A percentile compares a stretch with the other conserved stretches of the same genome.
These are phyloP conservation scores for Brachypodium distachyon DNA, from an alignment of 202 grass and related monocot genomes.

Conservation along the genomic window DNA sequence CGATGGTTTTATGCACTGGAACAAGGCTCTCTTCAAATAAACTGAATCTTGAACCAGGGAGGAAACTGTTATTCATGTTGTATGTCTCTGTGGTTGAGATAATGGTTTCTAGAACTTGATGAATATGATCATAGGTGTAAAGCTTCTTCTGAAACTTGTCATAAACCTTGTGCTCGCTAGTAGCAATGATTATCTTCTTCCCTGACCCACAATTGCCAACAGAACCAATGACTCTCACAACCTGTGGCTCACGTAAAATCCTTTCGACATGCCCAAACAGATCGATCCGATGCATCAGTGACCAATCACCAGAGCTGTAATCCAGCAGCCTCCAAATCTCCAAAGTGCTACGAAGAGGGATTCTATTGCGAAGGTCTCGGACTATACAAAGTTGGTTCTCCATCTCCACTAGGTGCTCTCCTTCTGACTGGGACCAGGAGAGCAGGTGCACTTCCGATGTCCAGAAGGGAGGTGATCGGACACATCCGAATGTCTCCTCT, in stretches of 20 bases:
- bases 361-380: neutral
- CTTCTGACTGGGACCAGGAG: neutral
- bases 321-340: constrained; percentile 25
- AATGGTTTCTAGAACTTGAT: neutral
- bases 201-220: neutral
- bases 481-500: constrained; percentile 8
- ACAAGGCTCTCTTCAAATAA: neutral
- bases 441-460: neutral
- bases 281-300: neutral
- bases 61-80: neutral
- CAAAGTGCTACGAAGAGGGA: neutral
- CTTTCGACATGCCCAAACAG: neutral
- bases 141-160: neutral
- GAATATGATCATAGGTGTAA: neutral
- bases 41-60: neutral
- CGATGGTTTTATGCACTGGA: neutral
- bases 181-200: constrained; percentile 7
- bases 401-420: neutral
- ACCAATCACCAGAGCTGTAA: neutral
- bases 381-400: constrained; percentile 11
- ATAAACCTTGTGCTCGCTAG: neutral
- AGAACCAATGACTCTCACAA: constrained; percentile 5
- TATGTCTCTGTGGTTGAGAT: neutral
- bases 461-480: constrained; percentile 7
- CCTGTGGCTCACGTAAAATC: neutral